Evolutionary conservation across 306 rosid species (phyloP).

Genomic region (Quercus gilva): DNA sequence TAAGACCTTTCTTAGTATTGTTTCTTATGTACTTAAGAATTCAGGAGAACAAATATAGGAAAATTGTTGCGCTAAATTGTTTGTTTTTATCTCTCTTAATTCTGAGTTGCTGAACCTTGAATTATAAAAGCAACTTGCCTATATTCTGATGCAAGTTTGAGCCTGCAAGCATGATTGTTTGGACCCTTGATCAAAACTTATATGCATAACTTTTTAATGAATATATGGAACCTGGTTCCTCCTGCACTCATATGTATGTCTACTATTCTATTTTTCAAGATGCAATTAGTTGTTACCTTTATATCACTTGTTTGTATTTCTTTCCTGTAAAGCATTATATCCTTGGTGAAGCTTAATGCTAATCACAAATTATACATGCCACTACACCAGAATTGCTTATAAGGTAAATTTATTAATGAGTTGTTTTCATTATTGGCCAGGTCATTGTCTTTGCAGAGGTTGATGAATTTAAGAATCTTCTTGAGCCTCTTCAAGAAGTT

Average conservation of each 20-base stretch:
- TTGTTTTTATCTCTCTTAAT: not conserved
- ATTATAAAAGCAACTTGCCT: not conserved
- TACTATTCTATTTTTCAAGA: not conserved
- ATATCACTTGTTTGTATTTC: not conserved
- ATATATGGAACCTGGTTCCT: not conserved
- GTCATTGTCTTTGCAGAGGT: conserved; percentile 63
- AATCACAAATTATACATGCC: not conserved
- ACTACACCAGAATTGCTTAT: not conserved
- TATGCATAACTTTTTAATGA: not conserved
- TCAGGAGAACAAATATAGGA: too few species aligned
- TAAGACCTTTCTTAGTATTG: too few species aligned
- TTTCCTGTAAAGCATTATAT: not conserved
- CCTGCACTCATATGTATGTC: not conserved
- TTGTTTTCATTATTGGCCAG: conserved; percentile 31
- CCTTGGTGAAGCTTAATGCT: not conserved
- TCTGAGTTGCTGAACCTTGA: not conserved
- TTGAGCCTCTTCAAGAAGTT: conserved; percentile 61
- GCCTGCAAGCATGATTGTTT: not conserved
- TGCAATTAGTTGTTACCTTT: not conserved
- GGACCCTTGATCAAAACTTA: not conserved
- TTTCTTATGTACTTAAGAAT: too few species aligned
- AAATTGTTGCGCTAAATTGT: too few species aligned
- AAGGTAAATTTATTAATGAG: not conserved
- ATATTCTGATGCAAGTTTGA: not conserved
- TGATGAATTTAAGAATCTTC: conserved; percentile 57